Evolutionary conservation across 164 flowering plant species (phyloP), one percentile per base, ranked within the genome.

Genomic region (Sextonia rubra): DNA sequence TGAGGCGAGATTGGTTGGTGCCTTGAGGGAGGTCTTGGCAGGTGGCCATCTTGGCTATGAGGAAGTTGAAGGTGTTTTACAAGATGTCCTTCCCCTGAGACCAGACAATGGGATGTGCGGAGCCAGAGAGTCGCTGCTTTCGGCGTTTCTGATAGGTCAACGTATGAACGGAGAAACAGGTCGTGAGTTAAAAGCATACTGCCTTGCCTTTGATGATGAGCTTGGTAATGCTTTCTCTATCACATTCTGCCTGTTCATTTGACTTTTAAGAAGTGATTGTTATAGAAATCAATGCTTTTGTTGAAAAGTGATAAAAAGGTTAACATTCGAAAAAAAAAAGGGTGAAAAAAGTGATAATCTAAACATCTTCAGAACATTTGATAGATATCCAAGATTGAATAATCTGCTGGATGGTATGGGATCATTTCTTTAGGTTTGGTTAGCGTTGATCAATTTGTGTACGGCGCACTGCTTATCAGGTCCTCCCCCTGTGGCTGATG

Each of bases 1-100:
- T 15, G 97, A 92, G 70, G 93, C 93, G 99, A 91, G 98, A 81
- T 79, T 96, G 81, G 94, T 93, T 47, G 99, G 99, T 75, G 99
- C 93, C 60, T 84, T 96, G 15, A 88, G 99, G 78, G 99, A 96
- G 82, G 85, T 96, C 69, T 80, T 96, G 77, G 99, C 99, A 0
- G 99, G 99, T 27, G 99, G 97, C 32, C 99, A 96, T 79, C 90
- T 96, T 68, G 99, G 99, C 14, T 96, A 81, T 80, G 99, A 96
- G 79, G 99, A 96, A 72, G 98, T 96, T 64, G 91, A 91, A 77
- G 97, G 97, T 78, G 92, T 92, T 72, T 71, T 96, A 30, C 83
- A 80, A 79, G 99, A 93, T 74, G 91, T 90, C 79, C 97, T 96
- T 81, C 97, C 99, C 1, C 61, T 93, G 75, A 69, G 52, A 61